These are phyloP conservation scores for Hypoxylon sp. DNA, from an alignment of 2,329 filamentous ascomycete species.

Conservation along the genomic window DNA sequence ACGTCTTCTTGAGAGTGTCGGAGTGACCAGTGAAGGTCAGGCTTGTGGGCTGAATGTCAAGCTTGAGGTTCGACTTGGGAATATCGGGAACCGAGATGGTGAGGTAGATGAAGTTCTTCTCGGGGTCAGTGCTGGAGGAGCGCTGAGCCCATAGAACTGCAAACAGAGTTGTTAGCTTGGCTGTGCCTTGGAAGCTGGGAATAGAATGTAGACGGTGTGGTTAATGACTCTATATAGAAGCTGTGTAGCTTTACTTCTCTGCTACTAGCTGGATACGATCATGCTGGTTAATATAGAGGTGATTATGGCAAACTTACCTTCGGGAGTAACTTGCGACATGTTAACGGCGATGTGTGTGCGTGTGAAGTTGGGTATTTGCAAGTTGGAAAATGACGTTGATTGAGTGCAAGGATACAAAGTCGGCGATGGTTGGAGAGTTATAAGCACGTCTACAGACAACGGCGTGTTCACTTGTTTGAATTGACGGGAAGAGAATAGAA, in stretches of 20 bases:
- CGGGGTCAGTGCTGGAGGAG: slow-evolving; percentile 82
- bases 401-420: slow-evolving; percentile 3
- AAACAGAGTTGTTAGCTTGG: slow-evolving; percentile 32
- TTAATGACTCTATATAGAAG: neutral
- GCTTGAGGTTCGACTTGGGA: slow-evolving; percentile 79
- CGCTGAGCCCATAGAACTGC: slow-evolving; percentile 98
- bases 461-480: slow-evolving; percentile 21
- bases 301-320: slow-evolving; percentile 53
- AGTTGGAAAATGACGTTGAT: slow-evolving; percentile 18
- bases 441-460: slow-evolving; percentile 11
- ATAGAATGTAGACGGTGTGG: neutral
- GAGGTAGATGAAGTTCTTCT: slow-evolving; percentile 96
- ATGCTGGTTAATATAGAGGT: slow-evolving; percentile 8
- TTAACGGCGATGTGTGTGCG: slow-evolving; percentile 28
- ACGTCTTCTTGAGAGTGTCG: slow-evolving; percentile 86
- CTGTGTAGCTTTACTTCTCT: neutral
- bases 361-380: slow-evolving; percentile 10
- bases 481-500: slow-evolving; percentile 33
- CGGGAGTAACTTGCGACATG: slow-evolving; percentile 57
- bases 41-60: slow-evolving; percentile 83
- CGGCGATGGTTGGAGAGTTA: slow-evolving; percentile 7
- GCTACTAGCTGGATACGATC: slow-evolving; percentile 1
- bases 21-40: slow-evolving; percentile 88
- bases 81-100: slow-evolving; percentile 93
- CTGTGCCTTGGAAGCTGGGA: slow-evolving; percentile 26